A percentile compares a stretch with the other conserved stretches of the same genome.
These are phyloP conservation scores for Trifolium subterraneum DNA, from an alignment of 306 rosid species.

Conservation along the genomic window DNA sequence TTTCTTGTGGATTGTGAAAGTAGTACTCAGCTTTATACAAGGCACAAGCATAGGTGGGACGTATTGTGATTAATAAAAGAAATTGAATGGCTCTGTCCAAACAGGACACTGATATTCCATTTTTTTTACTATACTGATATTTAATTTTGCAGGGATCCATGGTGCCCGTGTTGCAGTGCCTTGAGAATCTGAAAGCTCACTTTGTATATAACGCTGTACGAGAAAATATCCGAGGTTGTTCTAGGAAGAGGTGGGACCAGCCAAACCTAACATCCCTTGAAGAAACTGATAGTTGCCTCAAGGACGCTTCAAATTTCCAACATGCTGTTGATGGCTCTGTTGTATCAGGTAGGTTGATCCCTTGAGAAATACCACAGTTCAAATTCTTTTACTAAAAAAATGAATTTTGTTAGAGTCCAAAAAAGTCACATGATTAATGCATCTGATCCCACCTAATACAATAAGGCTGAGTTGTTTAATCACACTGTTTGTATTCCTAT, in stretches of 20 bases:
- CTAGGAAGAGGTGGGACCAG: conserved; percentile 74
- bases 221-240: conserved; percentile 56
- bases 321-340: conserved; percentile 43
- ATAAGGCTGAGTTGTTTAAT: conserved; percentile 22
- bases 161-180: conserved; percentile 83
- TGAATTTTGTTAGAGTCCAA: neutral
- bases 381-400: neutral
- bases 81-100: conserved; percentile 37
- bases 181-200: conserved; percentile 70
- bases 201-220: conserved; percentile 64
- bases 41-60: conserved; percentile 22
- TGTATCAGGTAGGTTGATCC: conserved; percentile 52
- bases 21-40: conserved; percentile 22
- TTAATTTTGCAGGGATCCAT: conserved; percentile 75
- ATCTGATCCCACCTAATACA: neutral
- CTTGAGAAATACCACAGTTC: conserved; percentile 15
- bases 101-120: conserved; percentile 26
- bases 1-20: conserved; percentile 32
- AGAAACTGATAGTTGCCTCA: conserved; percentile 47
- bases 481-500: conserved; percentile 34
- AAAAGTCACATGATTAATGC: conserved; percentile 7
- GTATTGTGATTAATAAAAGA: conserved; percentile 30
- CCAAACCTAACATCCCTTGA: conserved; percentile 53
- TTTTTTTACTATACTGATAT: conserved; percentile 21
- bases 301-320: conserved; percentile 50